These are phyloP conservation scores for Puccinellia tenuiflora DNA, from an alignment of 176 grass and related monocot species.

Conservation along the genomic window DNA sequence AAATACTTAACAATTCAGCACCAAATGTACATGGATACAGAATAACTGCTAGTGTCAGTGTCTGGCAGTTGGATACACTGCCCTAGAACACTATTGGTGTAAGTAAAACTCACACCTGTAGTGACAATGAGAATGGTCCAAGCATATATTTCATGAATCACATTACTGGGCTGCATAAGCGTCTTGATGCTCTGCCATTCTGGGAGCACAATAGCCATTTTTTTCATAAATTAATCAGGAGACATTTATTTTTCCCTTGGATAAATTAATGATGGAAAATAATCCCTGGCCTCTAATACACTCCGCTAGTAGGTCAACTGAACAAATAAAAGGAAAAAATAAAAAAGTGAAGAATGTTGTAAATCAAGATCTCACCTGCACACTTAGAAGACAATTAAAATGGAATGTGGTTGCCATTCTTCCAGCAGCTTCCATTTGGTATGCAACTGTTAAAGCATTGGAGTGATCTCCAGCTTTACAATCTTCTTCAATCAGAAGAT, in stretches of 20 bases:
- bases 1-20: background rate
- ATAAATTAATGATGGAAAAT: background rate
- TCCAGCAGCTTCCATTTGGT: slow-evolving; percentile 97
- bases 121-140: background rate
- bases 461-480: slow-evolving; percentile 96
- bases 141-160: background rate
- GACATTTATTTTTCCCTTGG: background rate
- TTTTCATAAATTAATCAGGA: slow-evolving; percentile 1
- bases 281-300: background rate
- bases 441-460: slow-evolving; percentile 90
- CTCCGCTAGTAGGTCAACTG: background rate
- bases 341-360: background rate
- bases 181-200: background rate
- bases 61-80: background rate
- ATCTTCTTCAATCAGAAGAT: slow-evolving; percentile 91
- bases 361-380: slow-evolving; percentile 60
- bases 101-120: background rate
- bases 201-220: background rate
- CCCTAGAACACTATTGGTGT: background rate
- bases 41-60: background rate
- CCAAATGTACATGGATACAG: background rate
- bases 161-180: background rate
- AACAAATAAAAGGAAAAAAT: slow-evolving; percentile 21
- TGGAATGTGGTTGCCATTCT: slow-evolving; percentile 99
- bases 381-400: slow-evolving; percentile 98